phyloP scores from a whole-genome alignment of 2,329 filamentous ascomycete genomes.

The Lachnum nothofagi region DNA sequence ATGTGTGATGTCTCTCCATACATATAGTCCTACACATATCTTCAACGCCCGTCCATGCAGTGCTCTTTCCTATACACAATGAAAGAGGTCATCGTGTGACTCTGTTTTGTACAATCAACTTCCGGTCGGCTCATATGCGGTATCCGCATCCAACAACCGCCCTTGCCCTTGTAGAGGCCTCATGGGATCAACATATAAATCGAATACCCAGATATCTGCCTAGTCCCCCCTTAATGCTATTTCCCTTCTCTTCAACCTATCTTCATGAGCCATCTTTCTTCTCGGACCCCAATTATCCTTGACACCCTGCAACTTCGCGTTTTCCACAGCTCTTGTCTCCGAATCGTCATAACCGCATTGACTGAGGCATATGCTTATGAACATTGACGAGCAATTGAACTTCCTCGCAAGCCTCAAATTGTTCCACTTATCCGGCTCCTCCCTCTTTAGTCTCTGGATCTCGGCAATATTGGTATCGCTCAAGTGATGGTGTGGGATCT shows the following conservation, averaged over 20 bases:
- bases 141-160: too few relatives aligned
- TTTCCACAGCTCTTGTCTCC: conserved; percentile 40
- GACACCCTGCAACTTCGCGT: conserved; percentile 43
- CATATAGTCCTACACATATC: conserved; percentile 9
- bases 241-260: conserved; percentile 47
- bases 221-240: conserved; percentile 28
- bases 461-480: conserved; percentile 52
- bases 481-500: conserved; percentile 43
- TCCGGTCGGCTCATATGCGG: too few relatives aligned
- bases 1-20: not conserved
- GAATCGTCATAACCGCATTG: conserved; percentile 27
- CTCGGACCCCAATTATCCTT: conserved; percentile 55
- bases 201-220: too few relatives aligned
- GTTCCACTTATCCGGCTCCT: conserved; percentile 53
- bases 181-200: too few relatives aligned
- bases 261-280: conserved; percentile 49
- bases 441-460: conserved; percentile 50
- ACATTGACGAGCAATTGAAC: conserved; percentile 52
- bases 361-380: conserved; percentile 54
- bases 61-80: not conserved
- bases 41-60: conserved; percentile 4
- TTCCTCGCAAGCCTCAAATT: conserved; percentile 48
- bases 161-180: too few relatives aligned
- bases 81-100: not conserved
- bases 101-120: conserved; percentile 7